Evolutionary conservation across 192 early-diverging fungal species (phyloP), one percentile per base, ranked within the genome.

Genomic region (Coemansia sp.): DNA sequence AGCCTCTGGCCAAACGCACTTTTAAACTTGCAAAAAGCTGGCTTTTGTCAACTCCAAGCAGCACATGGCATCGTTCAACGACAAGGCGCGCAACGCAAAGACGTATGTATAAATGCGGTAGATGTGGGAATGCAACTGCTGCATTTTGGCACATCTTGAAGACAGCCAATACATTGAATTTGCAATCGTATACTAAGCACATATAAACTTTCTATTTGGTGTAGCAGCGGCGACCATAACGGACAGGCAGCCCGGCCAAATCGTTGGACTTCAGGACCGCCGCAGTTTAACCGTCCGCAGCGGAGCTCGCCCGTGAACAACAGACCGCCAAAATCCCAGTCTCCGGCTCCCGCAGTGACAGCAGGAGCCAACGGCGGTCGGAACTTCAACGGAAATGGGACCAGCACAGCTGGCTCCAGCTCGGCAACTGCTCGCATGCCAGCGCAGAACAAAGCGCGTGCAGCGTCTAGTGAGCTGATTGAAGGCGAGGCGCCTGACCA

Each of bases 401-500:
- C 21, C 14, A 17, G 58, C 38, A 37, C 45, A n/a, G 10, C 57
- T n/a, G n/a, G 29, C 10, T n/a, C 53, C 32, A 62, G 37, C 54
- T 22, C 25, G 12, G 38, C 62, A 43, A 45, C 14, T 10, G 21
- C 22, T 22, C 59, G 53, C 27, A 38, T 41, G 39, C 37, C 55
- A 24, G 14, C 58, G 14, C 68, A 50, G 37, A 39, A n/a, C 43
- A 63, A 52, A 50, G 63, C 27, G 6, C 29, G 50, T 47, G 27
- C 10, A 23, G 24, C 19, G 5, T 37, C 22, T 2, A 62, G 35
- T 21, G 56, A 58, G 45, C 21, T 75, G 27, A 81, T 81, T 4
- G 78, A 81, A 38, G 78, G 78, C 59, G 78, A 81, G 59, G 64
- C 22, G 0, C 49, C 63, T 17, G 78, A 63, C 19, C 72, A 81